These are phyloP conservation scores for Senna siamea DNA, from an alignment of 306 rosid species.

Conservation along the genomic window DNA sequence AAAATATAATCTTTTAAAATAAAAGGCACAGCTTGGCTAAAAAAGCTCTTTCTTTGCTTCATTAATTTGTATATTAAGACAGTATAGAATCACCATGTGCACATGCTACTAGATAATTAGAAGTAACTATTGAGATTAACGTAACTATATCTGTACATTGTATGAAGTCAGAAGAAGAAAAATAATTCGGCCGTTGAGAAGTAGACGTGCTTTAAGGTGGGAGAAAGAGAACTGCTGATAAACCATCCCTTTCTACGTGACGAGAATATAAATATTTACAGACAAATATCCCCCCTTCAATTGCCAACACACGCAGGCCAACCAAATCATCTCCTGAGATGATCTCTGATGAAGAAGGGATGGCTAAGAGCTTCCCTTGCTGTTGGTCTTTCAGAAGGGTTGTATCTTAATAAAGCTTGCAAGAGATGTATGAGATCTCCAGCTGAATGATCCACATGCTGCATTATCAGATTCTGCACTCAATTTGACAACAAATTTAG, in stretches of 20 bases:
- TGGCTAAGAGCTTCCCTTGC: constrained; percentile 81
- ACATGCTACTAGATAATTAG: too few species aligned
- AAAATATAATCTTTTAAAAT: too few species aligned
- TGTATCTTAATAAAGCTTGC: constrained; percentile 78
- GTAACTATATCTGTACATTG: background rate
- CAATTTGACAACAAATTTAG: background rate
- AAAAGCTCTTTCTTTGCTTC: too few species aligned
- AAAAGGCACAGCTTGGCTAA: too few species aligned
- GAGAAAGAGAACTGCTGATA: constrained; percentile 14
- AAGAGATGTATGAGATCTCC: constrained; percentile 81
- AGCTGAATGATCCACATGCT: constrained; percentile 88
- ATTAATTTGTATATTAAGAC: too few species aligned
- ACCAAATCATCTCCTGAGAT: constrained; percentile 47
- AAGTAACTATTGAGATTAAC: background rate
- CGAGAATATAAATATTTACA: background rate
- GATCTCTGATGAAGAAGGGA: constrained; percentile 70
- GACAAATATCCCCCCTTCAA: background rate
- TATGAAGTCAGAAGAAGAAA: background rate
- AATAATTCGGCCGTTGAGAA: background rate
- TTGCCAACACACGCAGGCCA: background rate
- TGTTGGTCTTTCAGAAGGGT: constrained; percentile 67
- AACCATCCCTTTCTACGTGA: background rate
- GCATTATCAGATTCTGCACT: constrained; percentile 85
- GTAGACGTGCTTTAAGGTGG: background rate
- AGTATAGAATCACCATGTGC: too few species aligned